Percentiles rank a stretch among this genome's conserved stretches.
Evolutionary conservation across 768 basidiomycete genomes (phyloP).

Genomic region (Tricholomella constricta): DNA sequence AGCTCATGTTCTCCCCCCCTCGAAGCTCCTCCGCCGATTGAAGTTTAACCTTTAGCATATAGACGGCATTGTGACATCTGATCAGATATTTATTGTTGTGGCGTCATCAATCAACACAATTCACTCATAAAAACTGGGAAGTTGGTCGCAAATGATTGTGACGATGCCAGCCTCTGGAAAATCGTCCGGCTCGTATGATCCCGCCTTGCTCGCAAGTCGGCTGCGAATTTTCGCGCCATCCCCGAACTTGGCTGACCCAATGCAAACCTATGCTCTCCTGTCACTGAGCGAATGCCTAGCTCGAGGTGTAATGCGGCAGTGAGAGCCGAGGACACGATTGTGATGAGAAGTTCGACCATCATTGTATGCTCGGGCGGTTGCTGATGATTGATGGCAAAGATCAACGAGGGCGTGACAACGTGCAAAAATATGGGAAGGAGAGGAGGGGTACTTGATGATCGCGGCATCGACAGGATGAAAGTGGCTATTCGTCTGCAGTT

Average conservation of each 20-base stretch:
- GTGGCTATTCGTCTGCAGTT: conserved; percentile 65
- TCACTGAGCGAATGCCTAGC: conserved; percentile 59
- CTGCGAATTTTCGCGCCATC: conserved; percentile 67
- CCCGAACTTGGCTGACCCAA: conserved; percentile 65
- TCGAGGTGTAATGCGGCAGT: conserved; percentile 72
- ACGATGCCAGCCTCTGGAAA: conserved; percentile 60
- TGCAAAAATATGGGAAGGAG: conserved; percentile 76
- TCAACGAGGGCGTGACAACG: conserved; percentile 62
- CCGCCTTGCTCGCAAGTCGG: conserved; percentile 57
- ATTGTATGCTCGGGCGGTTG: conserved; percentile 54
- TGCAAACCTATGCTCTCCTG: conserved; percentile 48
- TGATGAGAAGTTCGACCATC: conserved; percentile 64
- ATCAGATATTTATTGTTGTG: conserved; percentile 9
- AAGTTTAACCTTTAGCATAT: conserved; percentile 30
- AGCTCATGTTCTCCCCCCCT: conserved; percentile 2
- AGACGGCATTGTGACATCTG: conserved; percentile 14
- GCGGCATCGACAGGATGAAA: conserved; percentile 67
- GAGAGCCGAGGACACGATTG: conserved; percentile 63
- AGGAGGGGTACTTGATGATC: conserved; percentile 51
- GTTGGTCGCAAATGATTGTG: conserved; percentile 67
- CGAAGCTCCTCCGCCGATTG: conserved; percentile 47
- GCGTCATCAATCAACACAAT: conserved; percentile 23
- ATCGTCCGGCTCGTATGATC: conserved; percentile 52
- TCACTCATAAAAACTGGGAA: conserved; percentile 67
- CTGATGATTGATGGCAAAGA: conserved; percentile 56